phyloP scores from a whole-genome alignment of 169 alveolate species.

The Miamiensis avidus region DNA sequence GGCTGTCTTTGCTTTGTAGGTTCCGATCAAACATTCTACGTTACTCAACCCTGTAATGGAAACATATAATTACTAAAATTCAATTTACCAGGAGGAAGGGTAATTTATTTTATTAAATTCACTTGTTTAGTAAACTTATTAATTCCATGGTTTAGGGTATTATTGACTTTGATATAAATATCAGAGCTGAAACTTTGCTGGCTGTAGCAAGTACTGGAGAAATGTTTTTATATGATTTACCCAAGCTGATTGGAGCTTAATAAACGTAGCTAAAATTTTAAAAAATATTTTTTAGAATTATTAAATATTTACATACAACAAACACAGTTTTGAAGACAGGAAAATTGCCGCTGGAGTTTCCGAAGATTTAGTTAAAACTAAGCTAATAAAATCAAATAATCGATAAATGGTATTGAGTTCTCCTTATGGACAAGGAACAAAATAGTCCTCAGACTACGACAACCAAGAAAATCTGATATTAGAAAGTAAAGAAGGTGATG shows the following conservation, averaged over 20 bases:
- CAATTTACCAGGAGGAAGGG: not conserved
- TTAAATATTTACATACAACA: not conserved
- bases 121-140: not conserved
- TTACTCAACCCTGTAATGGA: not conserved
- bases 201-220: constrained; percentile 18
- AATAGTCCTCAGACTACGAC: too few relatives aligned
- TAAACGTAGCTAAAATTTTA: not conserved
- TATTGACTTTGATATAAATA: constrained; percentile 15
- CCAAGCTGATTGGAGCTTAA: not conserved
- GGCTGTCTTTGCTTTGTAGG: not conserved
- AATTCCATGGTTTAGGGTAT: constrained; percentile 1
- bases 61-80: not conserved
- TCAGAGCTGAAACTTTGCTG: constrained; percentile 5
- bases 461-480: too few relatives aligned
- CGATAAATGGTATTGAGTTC: not conserved
- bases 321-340: not conserved
- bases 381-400: not conserved
- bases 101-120: not conserved
- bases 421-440: not conserved
- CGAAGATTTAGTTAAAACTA: not conserved
- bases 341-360: not conserved
- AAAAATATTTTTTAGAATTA: not conserved
- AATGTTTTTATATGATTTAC: constrained; percentile 16
- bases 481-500: too few relatives aligned
- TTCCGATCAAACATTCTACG: not conserved